These are phyloP conservation scores for Pichia sp. DNA, from an alignment of 1,139 yeast species.

Conservation along the genomic window DNA sequence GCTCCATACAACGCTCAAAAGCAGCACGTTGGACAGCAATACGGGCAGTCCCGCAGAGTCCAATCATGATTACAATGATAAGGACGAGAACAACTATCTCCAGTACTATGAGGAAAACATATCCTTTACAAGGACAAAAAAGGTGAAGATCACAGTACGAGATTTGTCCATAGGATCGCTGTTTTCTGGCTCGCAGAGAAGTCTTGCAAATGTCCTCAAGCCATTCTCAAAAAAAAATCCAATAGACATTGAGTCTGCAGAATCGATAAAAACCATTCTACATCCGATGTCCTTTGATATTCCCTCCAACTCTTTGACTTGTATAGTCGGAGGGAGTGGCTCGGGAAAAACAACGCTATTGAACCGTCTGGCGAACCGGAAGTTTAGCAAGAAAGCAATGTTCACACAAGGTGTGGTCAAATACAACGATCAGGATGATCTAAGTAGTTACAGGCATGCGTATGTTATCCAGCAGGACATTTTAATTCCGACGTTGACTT, in stretches of 20 bases:
- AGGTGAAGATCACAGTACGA: constrained; percentile 21
- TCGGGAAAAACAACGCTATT: constrained; percentile 81
- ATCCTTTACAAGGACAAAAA: constrained; percentile 21
- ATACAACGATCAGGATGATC: constrained; percentile 36
- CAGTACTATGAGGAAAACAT: constrained; percentile 13
- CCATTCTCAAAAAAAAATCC: not conserved
- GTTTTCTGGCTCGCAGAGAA: not conserved
- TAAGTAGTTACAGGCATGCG: constrained; percentile 45
- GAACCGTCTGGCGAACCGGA: constrained; percentile 64
- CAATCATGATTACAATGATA: not conserved
- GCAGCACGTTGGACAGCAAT: not conserved
- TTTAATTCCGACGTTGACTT: constrained; percentile 65
- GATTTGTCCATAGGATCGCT: constrained; percentile 20
- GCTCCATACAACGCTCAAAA: not conserved
- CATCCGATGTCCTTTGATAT: constrained; percentile 52
- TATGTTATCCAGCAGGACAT: constrained; percentile 78
- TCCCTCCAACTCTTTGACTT: constrained; percentile 51
- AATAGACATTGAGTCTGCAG: constrained; percentile 22
- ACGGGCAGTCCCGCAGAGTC: not conserved
- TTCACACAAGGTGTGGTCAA: constrained; percentile 28
- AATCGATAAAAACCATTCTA: constrained; percentile 31
- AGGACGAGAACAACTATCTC: constrained; percentile 2
- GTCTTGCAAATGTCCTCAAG: not conserved
- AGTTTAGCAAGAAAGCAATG: constrained; percentile 34
- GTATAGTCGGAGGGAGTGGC: constrained; percentile 82